These are phyloP conservation scores for Atkinsonella texensis DNA, from an alignment of 2,329 filamentous ascomycete species.

Conservation along the genomic window DNA sequence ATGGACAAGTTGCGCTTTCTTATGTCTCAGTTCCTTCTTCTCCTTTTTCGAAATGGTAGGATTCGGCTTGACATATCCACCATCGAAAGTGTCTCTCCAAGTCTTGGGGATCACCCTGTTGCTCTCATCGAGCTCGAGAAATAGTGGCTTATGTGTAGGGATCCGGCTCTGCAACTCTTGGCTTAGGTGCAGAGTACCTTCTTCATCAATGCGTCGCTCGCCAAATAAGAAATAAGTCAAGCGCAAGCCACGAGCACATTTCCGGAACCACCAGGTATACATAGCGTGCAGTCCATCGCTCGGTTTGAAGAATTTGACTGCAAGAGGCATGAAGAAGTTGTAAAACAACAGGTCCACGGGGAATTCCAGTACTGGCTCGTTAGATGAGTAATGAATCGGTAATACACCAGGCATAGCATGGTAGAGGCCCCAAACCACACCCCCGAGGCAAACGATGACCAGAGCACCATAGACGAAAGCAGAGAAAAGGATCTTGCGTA, in stretches of 20 bases:
- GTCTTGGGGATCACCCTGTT: constrained; percentile 37
- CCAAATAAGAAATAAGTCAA: constrained; percentile 91
- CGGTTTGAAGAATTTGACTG: constrained; percentile 73
- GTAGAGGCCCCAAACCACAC: constrained; percentile 86
- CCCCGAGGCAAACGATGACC: constrained; percentile 84
- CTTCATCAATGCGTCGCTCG: constrained; percentile 68
- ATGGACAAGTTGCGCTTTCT: constrained; percentile 33
- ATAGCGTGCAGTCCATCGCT: constrained; percentile 72
- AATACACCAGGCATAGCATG: constrained; percentile 58
- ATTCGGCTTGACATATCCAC: constrained; percentile 32
- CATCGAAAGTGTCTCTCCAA: constrained; percentile 45
- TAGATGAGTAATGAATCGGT: constrained; percentile 87
- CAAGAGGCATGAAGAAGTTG: constrained; percentile 87
- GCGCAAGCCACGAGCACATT: constrained; percentile 66
- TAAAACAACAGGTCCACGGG: constrained; percentile 91
- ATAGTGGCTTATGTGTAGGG: constrained; percentile 27
- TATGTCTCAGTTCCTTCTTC: constrained; percentile 22
- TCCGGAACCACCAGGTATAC: constrained; percentile 94
- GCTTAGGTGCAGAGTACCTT: constrained; percentile 50
- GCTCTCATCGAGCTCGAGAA: constrained; percentile 33
- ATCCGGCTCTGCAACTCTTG: constrained; percentile 18
- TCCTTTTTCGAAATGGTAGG: constrained; percentile 23
- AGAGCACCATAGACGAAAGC: constrained; percentile 90
- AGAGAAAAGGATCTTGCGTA: constrained; percentile 92
- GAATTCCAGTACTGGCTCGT: constrained; percentile 86